Evolutionary conservation across 805 yeast genomes (phyloP), one percentile per base, ranked within the genome.

Genomic region (Komagataella mondaviorum): DNA sequence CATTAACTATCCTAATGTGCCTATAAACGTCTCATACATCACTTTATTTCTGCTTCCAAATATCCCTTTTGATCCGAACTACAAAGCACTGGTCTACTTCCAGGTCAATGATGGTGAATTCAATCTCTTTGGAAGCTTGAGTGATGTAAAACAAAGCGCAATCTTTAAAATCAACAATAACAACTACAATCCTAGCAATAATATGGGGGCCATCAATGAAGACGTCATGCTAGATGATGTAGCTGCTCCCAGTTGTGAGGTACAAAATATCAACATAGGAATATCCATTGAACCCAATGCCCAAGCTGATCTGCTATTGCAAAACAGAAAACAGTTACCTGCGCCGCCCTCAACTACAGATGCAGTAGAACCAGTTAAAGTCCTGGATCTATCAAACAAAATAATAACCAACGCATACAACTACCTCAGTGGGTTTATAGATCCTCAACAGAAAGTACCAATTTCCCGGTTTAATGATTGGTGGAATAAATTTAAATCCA

Each of bases 331-430:
- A 55, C 49, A 58, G 65, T 61, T 22, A 62, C 58, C 50, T 63
- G 58, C 59, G 68, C 56, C 52, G 54, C 65, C 81, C 8, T 51
- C 60, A 22, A 22, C 39, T 8, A 44, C 56, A 17, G 30, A 36
- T 14, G 18, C 43, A 7, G 17, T 30, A 8, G 17, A 52, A 17
- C 46, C 55, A 3, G 47, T 50, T 16, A 51, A 63, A 46, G 56
- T 66, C 1, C 85, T 88, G 1, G 68, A 69, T 0, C 65, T 91
- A 52, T 96, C 97, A 1, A 87, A 85, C 55, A 87, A 86, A 62
- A 88, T 93, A 52, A 95, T 93, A 18, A 82, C 82, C 44, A 88
- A 93, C 65, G 97, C 97, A 1, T 93, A 91, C 67, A 90, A 93
- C 62, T 93, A 78, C 63, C 67, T 91, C 49, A 81, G 95, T 1